Evolutionary conservation across 768 basidiomycete genomes (phyloP).

Genomic region (Myochromella boudieri): DNA sequence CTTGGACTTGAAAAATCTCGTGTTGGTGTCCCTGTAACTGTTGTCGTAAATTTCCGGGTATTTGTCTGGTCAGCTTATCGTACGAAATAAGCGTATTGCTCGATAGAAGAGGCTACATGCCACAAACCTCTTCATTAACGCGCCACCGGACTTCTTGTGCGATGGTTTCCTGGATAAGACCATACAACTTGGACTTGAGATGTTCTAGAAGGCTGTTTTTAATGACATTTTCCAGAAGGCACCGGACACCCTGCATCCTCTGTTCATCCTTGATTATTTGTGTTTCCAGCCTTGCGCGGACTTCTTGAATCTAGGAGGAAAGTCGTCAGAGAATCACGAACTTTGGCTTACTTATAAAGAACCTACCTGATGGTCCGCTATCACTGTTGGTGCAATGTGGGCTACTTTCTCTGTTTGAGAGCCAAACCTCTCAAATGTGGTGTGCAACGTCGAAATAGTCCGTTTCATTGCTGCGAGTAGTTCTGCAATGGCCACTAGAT

Average conservation of each 20-base stretch:
- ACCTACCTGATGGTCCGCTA: slow-evolving; percentile 43
- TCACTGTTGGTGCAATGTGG: slow-evolving; percentile 42
- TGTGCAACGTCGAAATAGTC: slow-evolving; percentile 37
- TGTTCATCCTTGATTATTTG: slow-evolving; percentile 39
- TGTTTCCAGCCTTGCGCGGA: slow-evolving; percentile 35
- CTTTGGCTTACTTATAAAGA: neutral
- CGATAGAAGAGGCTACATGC: slow-evolving; percentile 25
- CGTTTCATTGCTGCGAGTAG: slow-evolving; percentile 45
- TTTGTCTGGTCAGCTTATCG: slow-evolving; percentile 39
- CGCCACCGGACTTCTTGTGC: slow-evolving; percentile 36
- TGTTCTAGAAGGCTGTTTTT: slow-evolving; percentile 40
- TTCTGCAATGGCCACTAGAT: slow-evolving; percentile 42
- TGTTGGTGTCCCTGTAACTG: slow-evolving; percentile 40
- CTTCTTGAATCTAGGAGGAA: slow-evolving; percentile 36
- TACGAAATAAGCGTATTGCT: neutral
- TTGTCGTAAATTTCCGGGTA: slow-evolving; percentile 40
- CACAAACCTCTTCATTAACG: slow-evolving; percentile 42
- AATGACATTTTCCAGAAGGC: slow-evolving; percentile 35
- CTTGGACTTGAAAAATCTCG: slow-evolving; percentile 43
- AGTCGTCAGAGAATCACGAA: slow-evolving; percentile 9
- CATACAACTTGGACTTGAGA: slow-evolving; percentile 35
- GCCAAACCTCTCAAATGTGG: slow-evolving; percentile 44
- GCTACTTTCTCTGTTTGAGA: slow-evolving; percentile 46
- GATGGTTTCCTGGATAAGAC: slow-evolving; percentile 34
- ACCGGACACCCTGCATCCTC: slow-evolving; percentile 34